Base-by-base conservation (phyloP, 495 filamentous ascomycete genomes). In the Astrothelium subdiscretum region DNA sequence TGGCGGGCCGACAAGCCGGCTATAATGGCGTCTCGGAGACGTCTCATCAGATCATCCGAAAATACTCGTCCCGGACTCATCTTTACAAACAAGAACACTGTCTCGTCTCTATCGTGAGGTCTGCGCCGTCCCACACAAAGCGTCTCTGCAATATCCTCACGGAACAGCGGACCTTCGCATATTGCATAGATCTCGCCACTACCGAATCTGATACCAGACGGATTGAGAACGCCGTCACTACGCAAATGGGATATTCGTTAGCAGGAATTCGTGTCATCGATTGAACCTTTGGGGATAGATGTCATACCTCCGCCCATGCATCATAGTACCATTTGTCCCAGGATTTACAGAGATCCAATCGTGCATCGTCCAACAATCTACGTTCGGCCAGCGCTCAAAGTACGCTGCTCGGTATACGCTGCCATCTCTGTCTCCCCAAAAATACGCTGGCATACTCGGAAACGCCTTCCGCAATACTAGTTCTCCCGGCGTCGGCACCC, bases 161-260 rank as follows among this genome's bases (percentile, higher is more conserved):
- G 67, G 60, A 67, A 61, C 15, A 65, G 59, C 0, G 67, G 48
- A 44, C 79, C 76, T 72, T 92, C 89, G 29, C 92, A 73, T 3
- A 92, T 85, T 18, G 76, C 74, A 73, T 92, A 92, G 58, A 92
- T 87, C 71, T 92, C 89, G 11, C 90, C 87, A 57, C 83, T 87
- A 29, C 92, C 92, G 67, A 97, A 97, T 52, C 92, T 77, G n/a
- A 97, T 89, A 0, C 92, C 92, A 12, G 81, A 84, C 0, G 92
- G 92, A 72, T 97, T 96, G 27, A 96, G 75, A 48, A 95, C 89
- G 29, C 67, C 66, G 26, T 31, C 27, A 57, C 26, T 31, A 32
- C n/a, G 18, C 10, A 52, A 40, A 31, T 32, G 22, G 5, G 52
- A 31, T 57, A 20, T n/a, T 10, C 15, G 12, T 11, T 31, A 48